These are phyloP conservation scores for Phytophthora pistaciae DNA, from an alignment of 352 stramenopile genomes.

Conservation along the genomic window DNA sequence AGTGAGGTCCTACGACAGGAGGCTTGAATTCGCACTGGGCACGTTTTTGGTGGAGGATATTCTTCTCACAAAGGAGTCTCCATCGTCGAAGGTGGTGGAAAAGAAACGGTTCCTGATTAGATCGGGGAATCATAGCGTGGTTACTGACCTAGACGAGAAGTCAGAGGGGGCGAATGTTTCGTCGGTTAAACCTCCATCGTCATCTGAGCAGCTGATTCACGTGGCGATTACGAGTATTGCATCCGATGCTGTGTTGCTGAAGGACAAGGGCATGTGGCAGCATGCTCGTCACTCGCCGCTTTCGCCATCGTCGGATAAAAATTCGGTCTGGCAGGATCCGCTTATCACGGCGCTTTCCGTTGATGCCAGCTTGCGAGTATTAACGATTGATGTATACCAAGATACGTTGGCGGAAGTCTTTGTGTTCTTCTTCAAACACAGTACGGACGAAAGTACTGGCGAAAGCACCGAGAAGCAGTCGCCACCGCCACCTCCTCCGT, in stretches of 20 bases:
- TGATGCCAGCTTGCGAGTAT: slow-evolving; percentile 71
- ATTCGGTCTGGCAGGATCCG: slow-evolving; percentile 80
- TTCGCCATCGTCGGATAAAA: slow-evolving; percentile 35
- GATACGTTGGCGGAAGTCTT: slow-evolving; percentile 80
- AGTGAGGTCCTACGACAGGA: slow-evolving; percentile 72
- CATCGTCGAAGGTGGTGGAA: slow-evolving; percentile 36
- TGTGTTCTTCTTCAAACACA: slow-evolving; percentile 78
- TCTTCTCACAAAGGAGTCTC: slow-evolving; percentile 38
- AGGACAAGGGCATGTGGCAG: slow-evolving; percentile 59
- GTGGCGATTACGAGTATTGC: slow-evolving; percentile 80
- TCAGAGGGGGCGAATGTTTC: slow-evolving; percentile 11
- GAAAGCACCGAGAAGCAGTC: slow-evolving; percentile 11
- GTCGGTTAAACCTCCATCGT: slow-evolving; percentile 27
- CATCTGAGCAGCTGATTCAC: slow-evolving; percentile 66
- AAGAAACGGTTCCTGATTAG: slow-evolving; percentile 70
- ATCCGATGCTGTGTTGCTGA: slow-evolving; percentile 66
- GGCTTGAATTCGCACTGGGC: slow-evolving; percentile 75
- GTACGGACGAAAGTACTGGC: slow-evolving; percentile 29
- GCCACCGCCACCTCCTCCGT: slow-evolving; percentile 26
- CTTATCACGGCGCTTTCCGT: slow-evolving; percentile 76
- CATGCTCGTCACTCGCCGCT: slow-evolving; percentile 51
- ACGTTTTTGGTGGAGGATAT: slow-evolving; percentile 83
- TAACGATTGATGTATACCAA: slow-evolving; percentile 83
- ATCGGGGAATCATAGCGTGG: slow-evolving; percentile 56
- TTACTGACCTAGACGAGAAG: slow-evolving; percentile 31